Evolutionary conservation across 176 grass and related monocot species (phyloP).

Genomic region (Oropetium thomaeum): DNA sequence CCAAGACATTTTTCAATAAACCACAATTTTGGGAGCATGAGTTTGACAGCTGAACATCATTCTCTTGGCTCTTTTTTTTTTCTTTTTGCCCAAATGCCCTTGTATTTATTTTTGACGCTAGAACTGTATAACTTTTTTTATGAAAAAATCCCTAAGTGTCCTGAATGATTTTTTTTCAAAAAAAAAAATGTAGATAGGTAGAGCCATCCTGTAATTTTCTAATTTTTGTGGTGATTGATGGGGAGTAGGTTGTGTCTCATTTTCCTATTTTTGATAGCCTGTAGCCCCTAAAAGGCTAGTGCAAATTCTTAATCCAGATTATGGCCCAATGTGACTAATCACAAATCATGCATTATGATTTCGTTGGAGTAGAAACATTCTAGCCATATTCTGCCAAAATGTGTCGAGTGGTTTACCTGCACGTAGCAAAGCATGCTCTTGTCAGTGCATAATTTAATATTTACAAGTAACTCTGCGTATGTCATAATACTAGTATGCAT

Average conservation of each 20-base stretch:
- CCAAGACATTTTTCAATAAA: not conserved
- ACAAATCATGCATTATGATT: not conserved
- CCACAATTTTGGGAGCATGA: not conserved
- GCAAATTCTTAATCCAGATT: not conserved
- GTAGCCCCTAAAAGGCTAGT: not conserved
- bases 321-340: not conserved
- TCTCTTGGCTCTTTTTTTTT: too few species aligned
- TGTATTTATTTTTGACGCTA: not conserved
- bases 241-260: not conserved
- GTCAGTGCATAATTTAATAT: not conserved
- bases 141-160: not conserved
- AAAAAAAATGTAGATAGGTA: not conserved
- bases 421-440: not conserved
- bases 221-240: not conserved
- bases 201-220: not conserved
- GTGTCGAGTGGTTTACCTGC: constrained; percentile 18
- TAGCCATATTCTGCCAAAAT: not conserved
- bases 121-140: not conserved
- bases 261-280: constrained; percentile 16
- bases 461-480: not conserved
- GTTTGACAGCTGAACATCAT: not conserved
- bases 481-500: not conserved
- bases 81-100: too few species aligned
- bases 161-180: not conserved
- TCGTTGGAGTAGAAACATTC: not conserved